These are phyloP conservation scores for Boletellus ananas DNA, from an alignment of 768 basidiomycete species.

Conservation along the genomic window DNA sequence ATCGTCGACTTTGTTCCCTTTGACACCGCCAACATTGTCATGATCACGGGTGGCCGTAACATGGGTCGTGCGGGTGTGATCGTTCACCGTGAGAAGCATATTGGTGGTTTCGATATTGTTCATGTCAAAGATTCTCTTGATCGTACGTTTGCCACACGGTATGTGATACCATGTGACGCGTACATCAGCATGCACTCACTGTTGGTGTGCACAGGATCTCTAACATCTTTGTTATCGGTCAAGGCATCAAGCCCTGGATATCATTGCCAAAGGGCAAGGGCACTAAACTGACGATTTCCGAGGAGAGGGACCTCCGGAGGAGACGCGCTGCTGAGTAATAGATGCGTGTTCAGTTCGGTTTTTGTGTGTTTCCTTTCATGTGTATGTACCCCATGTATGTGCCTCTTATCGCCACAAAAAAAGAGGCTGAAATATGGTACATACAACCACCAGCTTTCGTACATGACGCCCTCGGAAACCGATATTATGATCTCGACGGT, in stretches of 20 bases:
- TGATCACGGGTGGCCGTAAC: conserved; percentile 99
- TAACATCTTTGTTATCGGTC: conserved; percentile 98
- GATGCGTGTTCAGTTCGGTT: conserved; percentile 19
- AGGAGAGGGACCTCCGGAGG: conserved; percentile 92
- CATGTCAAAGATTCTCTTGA: conserved; percentile 96
- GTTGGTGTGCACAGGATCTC: conserved; percentile 57
- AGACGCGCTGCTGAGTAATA: conserved; percentile 72
- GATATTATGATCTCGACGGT: not conserved
- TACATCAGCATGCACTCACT: not conserved
- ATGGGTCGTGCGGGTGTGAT: conserved; percentile 98
- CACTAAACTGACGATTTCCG: conserved; percentile 94
- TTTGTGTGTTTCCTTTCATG: conserved; percentile 3
- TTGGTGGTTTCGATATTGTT: conserved; percentile 98
- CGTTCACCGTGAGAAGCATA: conserved; percentile 93
- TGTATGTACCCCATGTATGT: conserved; percentile 22
- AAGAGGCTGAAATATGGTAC: conserved; percentile 14
- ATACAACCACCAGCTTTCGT: conserved; percentile 4
- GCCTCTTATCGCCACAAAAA: conserved; percentile 18
- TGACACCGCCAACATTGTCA: conserved; percentile 95
- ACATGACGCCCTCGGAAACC: too few species aligned
- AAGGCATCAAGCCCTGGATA: conserved; percentile 94
- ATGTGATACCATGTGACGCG: conserved; percentile 25
- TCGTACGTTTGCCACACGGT: conserved; percentile 97
- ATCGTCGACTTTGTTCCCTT: conserved; percentile 92
- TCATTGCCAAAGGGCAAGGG: conserved; percentile 98